phyloP scores from a whole-genome alignment of 2,329 filamentous ascomycete genomes.

The Ophiosphaerella korrae region DNA sequence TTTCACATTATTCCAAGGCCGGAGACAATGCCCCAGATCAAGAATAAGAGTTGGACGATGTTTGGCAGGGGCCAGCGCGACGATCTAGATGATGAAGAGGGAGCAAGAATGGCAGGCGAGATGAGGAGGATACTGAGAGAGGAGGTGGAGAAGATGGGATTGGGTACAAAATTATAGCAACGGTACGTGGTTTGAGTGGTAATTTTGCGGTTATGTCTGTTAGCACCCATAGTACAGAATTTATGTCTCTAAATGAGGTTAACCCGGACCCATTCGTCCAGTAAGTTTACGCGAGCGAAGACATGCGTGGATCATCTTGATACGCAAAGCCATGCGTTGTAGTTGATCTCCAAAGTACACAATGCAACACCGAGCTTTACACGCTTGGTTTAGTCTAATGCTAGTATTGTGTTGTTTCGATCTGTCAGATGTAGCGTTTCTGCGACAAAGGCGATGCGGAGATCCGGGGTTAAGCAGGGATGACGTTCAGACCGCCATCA shows the following conservation, averaged over 20 bases:
- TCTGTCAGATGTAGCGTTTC: not conserved
- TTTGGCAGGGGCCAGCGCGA: conserved; percentile 75
- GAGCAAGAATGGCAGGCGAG: conserved; percentile 61
- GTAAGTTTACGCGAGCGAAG: not conserved
- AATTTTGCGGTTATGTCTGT: not conserved
- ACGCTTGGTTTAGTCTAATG: not conserved
- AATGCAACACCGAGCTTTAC: too few relatives aligned
- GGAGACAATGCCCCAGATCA: conserved; percentile 56
- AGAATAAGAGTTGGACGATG: conserved; percentile 75
- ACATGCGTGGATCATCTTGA: conserved; percentile 1
- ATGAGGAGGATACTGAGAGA: conserved; percentile 48
- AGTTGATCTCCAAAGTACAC: too few relatives aligned
- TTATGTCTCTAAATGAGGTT: not conserved
- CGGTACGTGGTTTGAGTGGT: not conserved
- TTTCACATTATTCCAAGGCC: conserved; percentile 93
- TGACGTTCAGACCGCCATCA: conserved; percentile 28
- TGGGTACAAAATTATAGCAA: conserved; percentile 8
- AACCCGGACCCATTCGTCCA: not conserved
- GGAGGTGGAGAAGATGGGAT: conserved; percentile 39
- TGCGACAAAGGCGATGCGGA: conserved; percentile 1
- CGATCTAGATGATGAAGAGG: conserved; percentile 79
- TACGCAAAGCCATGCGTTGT: not conserved
- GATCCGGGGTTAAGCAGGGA: conserved; percentile 22
- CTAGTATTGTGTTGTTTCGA: not conserved
- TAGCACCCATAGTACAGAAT: not conserved